Evolutionary conservation across 495 filamentous ascomycete species (phyloP), one percentile per base, ranked within the genome.

Genomic region (Aspergillus nidulans): DNA sequence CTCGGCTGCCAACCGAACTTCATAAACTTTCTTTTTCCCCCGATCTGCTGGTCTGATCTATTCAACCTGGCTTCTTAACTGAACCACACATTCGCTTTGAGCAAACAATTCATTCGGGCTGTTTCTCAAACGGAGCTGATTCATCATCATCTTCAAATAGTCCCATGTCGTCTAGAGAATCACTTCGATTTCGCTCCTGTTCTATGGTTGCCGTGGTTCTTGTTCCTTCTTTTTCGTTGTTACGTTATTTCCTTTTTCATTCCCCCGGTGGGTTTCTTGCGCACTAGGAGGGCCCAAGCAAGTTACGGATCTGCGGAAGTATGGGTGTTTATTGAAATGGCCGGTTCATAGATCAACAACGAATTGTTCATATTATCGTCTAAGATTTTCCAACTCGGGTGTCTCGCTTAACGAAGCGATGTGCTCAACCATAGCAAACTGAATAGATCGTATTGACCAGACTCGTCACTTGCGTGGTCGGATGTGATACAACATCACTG

Each of bases 341-440:
- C 61, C 44, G 55, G 61, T 52, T 59, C 57, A 61, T 64, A 64
- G 55, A 64, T 45, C 49, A 58, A 53, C 52, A 58, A 53, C 56
- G 41, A 47, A 45, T 60, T 44, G 47, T 60, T 43, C 51, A 52
- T 49, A 26, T 52, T 34, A 55, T 45, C 25, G n/a, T 26, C 10
- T 5, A 46, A 26, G 3, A 20, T 32, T 23, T 52, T 32, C 15
- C 19, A 32, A 42, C 26, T 28, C 30, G 30, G 9, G n/a, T n/a
- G n/a, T n/a, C n/a, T n/a, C n/a, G n/a, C n/a, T n/a, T n/a, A n/a
- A n/a, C n/a, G n/a, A n/a, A n/a, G n/a, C n/a, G n/a, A n/a, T n/a
- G n/a, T n/a, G n/a, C n/a, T n/a, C n/a, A n/a, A n/a, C n/a, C n/a
- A n/a, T n/a, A n/a, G n/a, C n/a, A n/a, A n/a, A n/a, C n/a, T n/a